Evolutionary conservation across 306 rosid genomes (phyloP), one percentile per base, ranked within the genome.

Genomic region (Chamaecrista fasciculata): DNA sequence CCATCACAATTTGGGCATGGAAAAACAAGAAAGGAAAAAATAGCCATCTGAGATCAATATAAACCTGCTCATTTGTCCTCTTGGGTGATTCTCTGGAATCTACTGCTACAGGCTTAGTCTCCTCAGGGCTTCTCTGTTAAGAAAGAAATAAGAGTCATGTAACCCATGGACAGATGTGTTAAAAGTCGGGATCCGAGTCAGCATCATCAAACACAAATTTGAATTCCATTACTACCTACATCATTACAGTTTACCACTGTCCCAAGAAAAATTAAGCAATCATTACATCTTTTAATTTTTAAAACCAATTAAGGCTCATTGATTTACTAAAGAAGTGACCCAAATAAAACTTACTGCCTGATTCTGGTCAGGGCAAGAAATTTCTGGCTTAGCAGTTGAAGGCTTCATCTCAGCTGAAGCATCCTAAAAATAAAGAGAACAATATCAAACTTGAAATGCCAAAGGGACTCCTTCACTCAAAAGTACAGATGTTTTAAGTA

Each of bases 341-440:
- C 37, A 20, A 25, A 36, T n/a, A 53, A 69, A 61, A 11, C 44
- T 53, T 69, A 83, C 91, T 81, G 36, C 79, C 16, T 74, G 69
- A 66, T 77, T 80, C 23, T 50, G 79, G 18, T 19, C 72, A 12
- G 77, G 70, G 65, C 63, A 69, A 39, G 61, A 67, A 78, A 73
- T 78, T 40, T 82, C 83, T 46, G 82, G 77, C 69, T 80, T 86
- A 52, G 78, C 49, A 34, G 60, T 71, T 51, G 66, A 81, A 83
- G 89, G 84, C 77, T 81, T 86, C 42, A 79, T 43, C 69, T 85
- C 89, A 62, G 80, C 79, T 67, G 83, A 73, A 78, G 83, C 61
- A 79, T 86, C 90, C 91, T 86, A 31, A 23, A 44, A 65, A 66
- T 46, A 74, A 39, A 69, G 39, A 55, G 18, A 76, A 83, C 40